Evolutionary conservation across 805 yeast species (phyloP).

Genomic region (Cyberlindnera meyerae): DNA sequence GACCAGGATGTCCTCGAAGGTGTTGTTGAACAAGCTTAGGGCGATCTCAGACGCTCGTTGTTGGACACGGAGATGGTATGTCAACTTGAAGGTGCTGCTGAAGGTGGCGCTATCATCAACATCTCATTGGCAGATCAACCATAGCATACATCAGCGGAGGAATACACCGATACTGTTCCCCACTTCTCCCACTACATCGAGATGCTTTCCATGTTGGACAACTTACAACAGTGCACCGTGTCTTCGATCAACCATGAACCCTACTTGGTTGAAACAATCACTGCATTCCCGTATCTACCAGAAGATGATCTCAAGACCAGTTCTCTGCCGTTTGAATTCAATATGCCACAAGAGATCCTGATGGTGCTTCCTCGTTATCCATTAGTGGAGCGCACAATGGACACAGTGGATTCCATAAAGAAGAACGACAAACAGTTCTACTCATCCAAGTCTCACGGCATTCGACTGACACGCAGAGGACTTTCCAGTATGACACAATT

Average conservation of each 20-base stretch:
- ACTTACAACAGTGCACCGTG: slow-evolving; percentile 5
- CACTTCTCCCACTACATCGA: slow-evolving; percentile 4
- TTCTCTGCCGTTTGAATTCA: slow-evolving; percentile 36
- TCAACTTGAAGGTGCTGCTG: not conserved
- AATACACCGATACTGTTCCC: slow-evolving; percentile 1
- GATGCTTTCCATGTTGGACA: slow-evolving; percentile 13
- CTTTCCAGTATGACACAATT: slow-evolving; percentile 6
- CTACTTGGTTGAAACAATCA: slow-evolving; percentile 30
- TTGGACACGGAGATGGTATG: slow-evolving; percentile 42
- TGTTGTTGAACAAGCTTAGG: slow-evolving; percentile 25
- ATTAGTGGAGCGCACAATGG: not conserved
- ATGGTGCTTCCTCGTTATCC: slow-evolving; percentile 7
- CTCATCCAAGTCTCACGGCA: slow-evolving; percentile 11
- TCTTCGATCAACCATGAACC: slow-evolving; percentile 15
- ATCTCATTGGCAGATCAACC: not conserved
- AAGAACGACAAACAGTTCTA: slow-evolving; percentile 12
- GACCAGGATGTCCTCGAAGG: slow-evolving; percentile 27
- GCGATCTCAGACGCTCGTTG: slow-evolving; percentile 46
- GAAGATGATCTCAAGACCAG: slow-evolving; percentile 29
- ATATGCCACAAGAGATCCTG: slow-evolving; percentile 25
- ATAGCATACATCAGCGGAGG: too few relatives aligned
- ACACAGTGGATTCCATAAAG: slow-evolving; percentile 2
- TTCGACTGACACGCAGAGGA: slow-evolving; percentile 16
- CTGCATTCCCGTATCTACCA: slow-evolving; percentile 31
- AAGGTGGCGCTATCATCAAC: not conserved